Percentiles rank a stretch among this genome's conserved stretches.
Conservation (phyloP, 768 basidiomycete genomes). For the Omphalotus guepiniiformis region DNA sequence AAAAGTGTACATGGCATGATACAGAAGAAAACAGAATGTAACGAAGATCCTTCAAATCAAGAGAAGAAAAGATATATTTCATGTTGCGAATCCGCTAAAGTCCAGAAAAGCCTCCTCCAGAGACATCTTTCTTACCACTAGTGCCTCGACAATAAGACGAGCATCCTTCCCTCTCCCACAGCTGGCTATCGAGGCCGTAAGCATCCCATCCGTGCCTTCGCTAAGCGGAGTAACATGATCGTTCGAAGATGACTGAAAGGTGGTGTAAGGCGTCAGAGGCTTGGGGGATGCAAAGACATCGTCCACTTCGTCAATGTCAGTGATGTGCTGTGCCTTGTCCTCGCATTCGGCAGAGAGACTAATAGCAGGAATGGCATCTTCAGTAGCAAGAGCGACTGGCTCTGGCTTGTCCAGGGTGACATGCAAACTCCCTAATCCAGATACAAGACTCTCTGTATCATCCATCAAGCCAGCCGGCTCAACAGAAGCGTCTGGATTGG, state of each 20-base stretch:
- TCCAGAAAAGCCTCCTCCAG: constrained; percentile 74
- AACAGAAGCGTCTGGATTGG: neutral
- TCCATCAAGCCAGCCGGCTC: neutral
- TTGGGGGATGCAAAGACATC: constrained; percentile 10
- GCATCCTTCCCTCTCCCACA: constrained; percentile 29
- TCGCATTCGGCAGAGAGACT: too few species aligned
- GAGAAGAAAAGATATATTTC: too few species aligned
- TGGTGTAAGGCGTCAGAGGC: constrained; percentile 1
- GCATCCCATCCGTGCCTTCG: neutral
- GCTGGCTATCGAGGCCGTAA: neutral
- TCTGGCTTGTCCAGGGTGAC: constrained; percentile 27
- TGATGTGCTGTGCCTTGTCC: too few species aligned
- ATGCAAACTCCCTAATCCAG: constrained; percentile 29
- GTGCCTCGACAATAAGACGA: constrained; percentile 74
- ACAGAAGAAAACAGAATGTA: too few species aligned
- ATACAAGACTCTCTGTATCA: constrained; percentile 24
- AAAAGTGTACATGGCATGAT: too few species aligned
- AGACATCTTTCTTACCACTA: constrained; percentile 75
- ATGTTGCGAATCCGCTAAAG: constrained; percentile 65
- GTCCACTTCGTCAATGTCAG: neutral
- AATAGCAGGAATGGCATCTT: constrained; percentile 2
- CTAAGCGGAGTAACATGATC: neutral
- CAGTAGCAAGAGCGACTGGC: too few species aligned
- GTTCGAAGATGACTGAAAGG: neutral
- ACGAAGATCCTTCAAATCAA: too few species aligned